A percentile compares a stretch with the other conserved stretches of the same genome.
phyloP scores from a whole-genome alignment of 2,329 filamentous ascomycete species.

The Sporothrix pallida region DNA sequence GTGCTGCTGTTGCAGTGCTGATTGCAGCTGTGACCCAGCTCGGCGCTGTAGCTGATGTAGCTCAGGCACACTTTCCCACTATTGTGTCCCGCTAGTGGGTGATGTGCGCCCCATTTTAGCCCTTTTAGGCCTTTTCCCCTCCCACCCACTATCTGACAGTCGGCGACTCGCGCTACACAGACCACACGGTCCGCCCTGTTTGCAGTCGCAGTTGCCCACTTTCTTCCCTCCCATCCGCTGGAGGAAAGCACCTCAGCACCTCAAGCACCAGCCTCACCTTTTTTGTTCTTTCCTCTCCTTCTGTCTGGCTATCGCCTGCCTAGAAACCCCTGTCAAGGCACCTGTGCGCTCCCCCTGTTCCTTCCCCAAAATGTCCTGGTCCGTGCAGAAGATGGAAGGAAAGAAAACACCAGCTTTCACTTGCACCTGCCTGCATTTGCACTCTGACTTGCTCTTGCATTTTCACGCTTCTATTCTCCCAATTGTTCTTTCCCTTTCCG shows the following conservation, averaged over 20 bases:
- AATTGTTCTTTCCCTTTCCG: constrained; percentile 22
- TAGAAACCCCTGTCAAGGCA: not conserved
- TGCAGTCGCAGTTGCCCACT: not conserved
- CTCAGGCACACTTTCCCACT: constrained; percentile 4
- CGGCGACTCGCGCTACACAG: constrained; percentile 9
- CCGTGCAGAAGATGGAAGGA: not conserved
- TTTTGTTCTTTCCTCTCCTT: too few relatives aligned
- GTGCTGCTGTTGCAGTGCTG: not conserved
- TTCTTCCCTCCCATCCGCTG: not conserved
- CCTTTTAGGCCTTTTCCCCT: not conserved
- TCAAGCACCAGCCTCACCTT: constrained; percentile 19
- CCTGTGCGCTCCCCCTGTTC: not conserved
- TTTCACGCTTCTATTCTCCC: not conserved
- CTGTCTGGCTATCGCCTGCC: not conserved
- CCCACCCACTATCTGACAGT: not conserved
- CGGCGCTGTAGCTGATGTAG: not conserved
- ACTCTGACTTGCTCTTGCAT: too few relatives aligned
- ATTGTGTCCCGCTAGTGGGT: not conserved
- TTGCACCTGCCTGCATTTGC: too few relatives aligned
- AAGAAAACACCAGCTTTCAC: not conserved
- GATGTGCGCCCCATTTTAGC: constrained; percentile 2
- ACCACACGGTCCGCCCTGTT: not conserved
- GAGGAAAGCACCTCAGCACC: constrained; percentile 12
- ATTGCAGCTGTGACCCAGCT: not conserved
- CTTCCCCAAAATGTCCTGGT: not conserved